phyloP scores from a whole-genome alignment of 2,329 filamentous ascomycete species.

The Trichocomaceae sp. region DNA sequence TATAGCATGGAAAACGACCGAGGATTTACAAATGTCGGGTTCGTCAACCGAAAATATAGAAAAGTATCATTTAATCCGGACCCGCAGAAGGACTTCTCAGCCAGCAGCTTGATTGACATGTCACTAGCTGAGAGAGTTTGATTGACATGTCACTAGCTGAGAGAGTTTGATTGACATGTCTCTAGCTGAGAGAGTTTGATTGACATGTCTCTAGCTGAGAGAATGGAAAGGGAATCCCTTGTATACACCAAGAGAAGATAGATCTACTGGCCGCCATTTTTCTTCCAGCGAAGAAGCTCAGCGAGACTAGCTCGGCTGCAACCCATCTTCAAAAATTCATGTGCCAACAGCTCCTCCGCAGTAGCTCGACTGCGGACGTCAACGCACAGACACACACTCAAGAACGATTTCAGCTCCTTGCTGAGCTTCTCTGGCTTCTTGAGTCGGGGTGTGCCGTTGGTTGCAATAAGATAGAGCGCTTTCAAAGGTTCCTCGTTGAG shows the following conservation, averaged over 20 bases:
- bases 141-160: neutral
- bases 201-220: neutral
- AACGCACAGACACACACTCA: conserved; percentile 92
- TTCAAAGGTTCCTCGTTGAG: conserved; percentile 97
- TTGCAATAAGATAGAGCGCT: conserved; percentile 94
- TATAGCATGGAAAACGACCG: neutral
- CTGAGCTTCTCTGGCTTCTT: conserved; percentile 98
- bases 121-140: too few relatives aligned
- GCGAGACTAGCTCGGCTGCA: conserved; percentile 76
- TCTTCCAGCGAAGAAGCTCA: conserved; percentile 69
- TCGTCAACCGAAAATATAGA: neutral
- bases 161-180: conserved; percentile 7
- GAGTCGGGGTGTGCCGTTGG: conserved; percentile 89
- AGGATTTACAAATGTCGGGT: conserved; percentile 5
- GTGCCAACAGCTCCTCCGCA: conserved; percentile 77
- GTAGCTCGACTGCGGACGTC: conserved; percentile 93
- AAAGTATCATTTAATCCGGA: neutral
- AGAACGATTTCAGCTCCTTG: conserved; percentile 95
- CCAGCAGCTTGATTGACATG: conserved; percentile 8
- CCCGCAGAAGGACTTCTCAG: conserved; percentile 9
- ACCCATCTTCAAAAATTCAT: conserved; percentile 91
- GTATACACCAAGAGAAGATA: neutral
- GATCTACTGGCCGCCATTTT: conserved; percentile 34
- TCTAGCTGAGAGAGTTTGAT: too few relatives aligned
- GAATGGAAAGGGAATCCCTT: neutral